A percentile compares a stretch with the other conserved stretches of the same genome.
phyloP scores from a whole-genome alignment of 441 rosid species.

The Syzygium syzygioides region DNA sequence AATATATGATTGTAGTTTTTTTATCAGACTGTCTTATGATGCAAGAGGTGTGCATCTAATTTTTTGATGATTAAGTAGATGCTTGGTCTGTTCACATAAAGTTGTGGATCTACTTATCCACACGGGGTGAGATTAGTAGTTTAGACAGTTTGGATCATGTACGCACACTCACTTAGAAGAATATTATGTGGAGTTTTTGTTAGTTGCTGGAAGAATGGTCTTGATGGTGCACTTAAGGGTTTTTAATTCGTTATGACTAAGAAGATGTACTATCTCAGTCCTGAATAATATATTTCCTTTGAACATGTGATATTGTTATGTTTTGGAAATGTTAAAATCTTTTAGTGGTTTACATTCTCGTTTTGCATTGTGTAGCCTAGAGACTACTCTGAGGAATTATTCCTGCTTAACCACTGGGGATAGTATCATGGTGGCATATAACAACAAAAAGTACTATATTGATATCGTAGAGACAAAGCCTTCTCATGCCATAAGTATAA shows the following conservation, averaged over 20 bases:
- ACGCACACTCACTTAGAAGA: neutral
- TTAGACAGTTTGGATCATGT: neutral
- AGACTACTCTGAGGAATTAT: conserved; percentile 88
- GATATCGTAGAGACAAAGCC: conserved; percentile 91
- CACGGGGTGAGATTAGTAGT: neutral
- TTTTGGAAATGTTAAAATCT: neutral
- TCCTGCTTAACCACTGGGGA: conserved; percentile 98
- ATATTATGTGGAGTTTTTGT: neutral
- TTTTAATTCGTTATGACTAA: neutral
- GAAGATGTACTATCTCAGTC: neutral
- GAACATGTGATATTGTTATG: neutral
- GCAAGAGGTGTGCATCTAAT: neutral
- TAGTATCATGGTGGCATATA: conserved; percentile 94
- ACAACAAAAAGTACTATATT: conserved; percentile 88
- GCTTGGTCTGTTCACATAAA: neutral
- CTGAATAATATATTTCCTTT: neutral
- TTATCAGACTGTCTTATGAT: neutral
- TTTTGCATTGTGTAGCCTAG: conserved; percentile 52
- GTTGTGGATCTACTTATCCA: neutral
- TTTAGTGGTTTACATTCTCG: neutral
- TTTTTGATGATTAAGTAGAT: neutral
- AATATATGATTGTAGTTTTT: neutral
- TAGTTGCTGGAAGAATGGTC: neutral
- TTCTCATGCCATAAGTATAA: conserved; percentile 82
- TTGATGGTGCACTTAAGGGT: neutral